Conservation (phyloP, 2,329 filamentous ascomycete species). For the Elsinoe ampelina region DNA sequence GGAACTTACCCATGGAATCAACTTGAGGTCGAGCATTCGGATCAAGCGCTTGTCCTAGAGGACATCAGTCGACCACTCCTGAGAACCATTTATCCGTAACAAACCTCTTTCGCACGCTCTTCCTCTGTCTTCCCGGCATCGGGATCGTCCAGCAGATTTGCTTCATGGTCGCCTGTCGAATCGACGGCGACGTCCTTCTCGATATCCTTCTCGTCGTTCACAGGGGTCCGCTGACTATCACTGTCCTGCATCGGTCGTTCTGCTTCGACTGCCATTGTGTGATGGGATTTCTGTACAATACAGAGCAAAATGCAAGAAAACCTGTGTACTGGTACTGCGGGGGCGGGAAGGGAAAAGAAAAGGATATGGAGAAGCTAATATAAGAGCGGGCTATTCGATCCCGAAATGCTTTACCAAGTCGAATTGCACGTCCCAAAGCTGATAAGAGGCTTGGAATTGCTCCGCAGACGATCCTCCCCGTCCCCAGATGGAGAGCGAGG, state of each 20-base stretch:
- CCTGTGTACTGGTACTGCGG: neutral
- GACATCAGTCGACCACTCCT: neutral
- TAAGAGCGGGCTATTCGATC: neutral
- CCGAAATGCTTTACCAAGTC: neutral
- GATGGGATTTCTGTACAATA: neutral
- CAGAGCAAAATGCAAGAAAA: too few species aligned
- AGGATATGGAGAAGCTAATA: neutral
- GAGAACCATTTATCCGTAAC: constrained; percentile 41
- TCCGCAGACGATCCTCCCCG: neutral
- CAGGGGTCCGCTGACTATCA: constrained; percentile 12
- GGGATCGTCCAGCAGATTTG: constrained; percentile 38
- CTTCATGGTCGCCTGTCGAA: constrained; percentile 14
- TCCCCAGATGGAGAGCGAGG: neutral
- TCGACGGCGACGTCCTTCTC: neutral
- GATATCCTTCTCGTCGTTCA: constrained; percentile 19
- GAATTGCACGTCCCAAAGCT: neutral
- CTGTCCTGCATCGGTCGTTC: neutral
- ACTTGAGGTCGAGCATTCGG: constrained; percentile 50
- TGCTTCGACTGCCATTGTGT: neutral
- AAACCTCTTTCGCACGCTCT: constrained; percentile 43
- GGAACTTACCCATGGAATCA: constrained; percentile 48
- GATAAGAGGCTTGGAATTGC: constrained; percentile 7
- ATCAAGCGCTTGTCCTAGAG: constrained; percentile 52
- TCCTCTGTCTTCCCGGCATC: constrained; percentile 57
- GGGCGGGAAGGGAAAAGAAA: neutral